Evolutionary conservation across 306 rosid species (phyloP).

Genomic region (Quercus alba): DNA sequence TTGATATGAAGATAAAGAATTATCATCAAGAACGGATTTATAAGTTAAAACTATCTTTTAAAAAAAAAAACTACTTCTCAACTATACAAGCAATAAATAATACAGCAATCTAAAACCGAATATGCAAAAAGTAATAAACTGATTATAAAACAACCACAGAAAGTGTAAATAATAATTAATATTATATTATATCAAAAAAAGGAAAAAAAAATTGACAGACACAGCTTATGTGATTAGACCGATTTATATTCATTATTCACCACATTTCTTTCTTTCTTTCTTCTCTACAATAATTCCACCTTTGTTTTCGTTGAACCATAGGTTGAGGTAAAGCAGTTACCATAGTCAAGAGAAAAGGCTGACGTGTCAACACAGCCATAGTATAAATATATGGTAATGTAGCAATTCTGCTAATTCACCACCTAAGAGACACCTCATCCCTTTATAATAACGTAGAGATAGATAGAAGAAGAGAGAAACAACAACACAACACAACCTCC

Average conservation of each 20-base stretch:
- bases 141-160: too few species aligned
- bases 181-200: not conserved
- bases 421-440: constrained; percentile 53
- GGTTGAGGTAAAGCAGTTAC: constrained; percentile 13
- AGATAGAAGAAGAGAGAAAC: not conserved
- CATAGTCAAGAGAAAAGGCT: constrained; percentile 12
- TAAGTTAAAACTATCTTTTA: too few species aligned
- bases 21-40: rapidly evolving
- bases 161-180: too few species aligned
- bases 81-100: too few species aligned
- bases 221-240: not conserved
- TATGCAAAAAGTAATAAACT: too few species aligned
- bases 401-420: constrained; percentile 26
- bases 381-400: constrained; percentile 11
- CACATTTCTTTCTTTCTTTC: not conserved
- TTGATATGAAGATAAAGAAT: rapidly evolving
- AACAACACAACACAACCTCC: constrained; percentile 22
- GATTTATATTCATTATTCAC: not conserved
- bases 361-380: constrained; percentile 12
- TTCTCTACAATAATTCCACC: constrained; percentile 10
- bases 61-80: too few species aligned
- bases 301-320: constrained; percentile 17
- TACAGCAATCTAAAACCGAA: too few species aligned
- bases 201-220: not conserved
- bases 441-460: constrained; percentile 29